A percentile compares a stretch with the other conserved stretches of the same genome.
phyloP scores from a whole-genome alignment of 805 yeast species.

The Metschnikowia lachancei region DNA sequence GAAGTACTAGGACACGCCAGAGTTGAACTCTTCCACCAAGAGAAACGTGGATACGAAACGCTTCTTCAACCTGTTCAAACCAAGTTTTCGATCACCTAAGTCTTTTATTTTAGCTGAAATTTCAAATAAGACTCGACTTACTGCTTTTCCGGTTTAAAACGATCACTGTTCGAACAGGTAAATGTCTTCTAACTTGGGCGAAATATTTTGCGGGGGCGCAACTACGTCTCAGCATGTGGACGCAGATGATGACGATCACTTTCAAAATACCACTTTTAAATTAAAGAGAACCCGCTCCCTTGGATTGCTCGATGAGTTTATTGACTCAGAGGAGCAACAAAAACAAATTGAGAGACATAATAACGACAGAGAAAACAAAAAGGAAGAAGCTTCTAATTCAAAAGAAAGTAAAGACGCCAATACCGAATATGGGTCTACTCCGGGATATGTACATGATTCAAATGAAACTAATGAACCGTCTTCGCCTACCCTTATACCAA shows the following conservation, averaged over 20 bases:
- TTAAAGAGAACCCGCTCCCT: slow-evolving; percentile 79
- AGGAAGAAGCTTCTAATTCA: neutral
- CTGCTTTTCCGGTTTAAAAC: neutral
- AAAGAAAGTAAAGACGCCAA: neutral
- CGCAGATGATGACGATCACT: slow-evolving; percentile 68
- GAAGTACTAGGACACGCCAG: neutral
- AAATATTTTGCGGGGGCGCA: slow-evolving; percentile 53
- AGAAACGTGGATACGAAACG: neutral
- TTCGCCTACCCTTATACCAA: slow-evolving; percentile 11
- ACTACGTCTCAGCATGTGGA: slow-evolving; percentile 65
- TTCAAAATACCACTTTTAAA: slow-evolving; percentile 66
- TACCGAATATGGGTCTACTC: neutral
- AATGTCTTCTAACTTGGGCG: slow-evolving; percentile 19
- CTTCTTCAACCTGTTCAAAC: neutral
- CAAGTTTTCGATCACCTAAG: neutral
- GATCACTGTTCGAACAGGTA: neutral
- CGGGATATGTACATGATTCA: slow-evolving; percentile 8
- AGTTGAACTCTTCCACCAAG: neutral
- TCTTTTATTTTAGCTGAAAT: too few species aligned
- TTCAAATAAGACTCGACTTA: neutral
- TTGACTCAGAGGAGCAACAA: slow-evolving; percentile 39
- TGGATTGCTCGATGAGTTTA: slow-evolving; percentile 73
- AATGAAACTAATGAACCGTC: slow-evolving; percentile 10
- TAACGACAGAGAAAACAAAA: slow-evolving; percentile 12
- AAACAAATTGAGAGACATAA: slow-evolving; percentile 15